Conservation (phyloP, 2,329 filamentous ascomycete genomes). For the Penicillium sp. region DNA sequence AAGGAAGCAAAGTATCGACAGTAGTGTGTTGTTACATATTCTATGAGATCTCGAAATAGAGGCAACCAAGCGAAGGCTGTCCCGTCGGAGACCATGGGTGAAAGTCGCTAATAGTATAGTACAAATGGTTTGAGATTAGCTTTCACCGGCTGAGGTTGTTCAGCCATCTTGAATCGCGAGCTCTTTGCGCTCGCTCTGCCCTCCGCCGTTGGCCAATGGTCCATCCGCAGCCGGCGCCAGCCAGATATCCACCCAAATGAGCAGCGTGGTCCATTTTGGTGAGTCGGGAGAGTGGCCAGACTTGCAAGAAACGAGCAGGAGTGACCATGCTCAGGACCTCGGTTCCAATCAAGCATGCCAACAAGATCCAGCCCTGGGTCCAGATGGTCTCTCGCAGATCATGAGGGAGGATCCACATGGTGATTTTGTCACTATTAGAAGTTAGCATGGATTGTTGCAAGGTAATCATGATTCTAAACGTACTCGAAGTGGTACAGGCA, state of each 20-base stretch:
- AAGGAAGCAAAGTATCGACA: no score
- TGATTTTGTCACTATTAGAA: constrained; percentile 42
- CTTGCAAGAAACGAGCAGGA: constrained; percentile 24
- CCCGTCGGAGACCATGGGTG: not conserved
- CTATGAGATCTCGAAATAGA: not conserved
- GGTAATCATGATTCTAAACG: constrained; percentile 9
- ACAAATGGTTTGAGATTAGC: not conserved
- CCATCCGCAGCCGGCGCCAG: constrained; percentile 35
- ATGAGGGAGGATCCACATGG: constrained; percentile 46
- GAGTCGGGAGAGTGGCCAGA: constrained; percentile 30
- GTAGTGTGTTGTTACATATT: constrained; percentile 3
- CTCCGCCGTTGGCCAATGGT: constrained; percentile 20
- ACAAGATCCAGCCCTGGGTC: constrained; percentile 45
- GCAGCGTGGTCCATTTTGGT: constrained; percentile 46
- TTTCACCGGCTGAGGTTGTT: not conserved
- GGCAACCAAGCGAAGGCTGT: not conserved
- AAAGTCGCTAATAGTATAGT: not conserved
- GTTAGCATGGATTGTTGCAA: constrained; percentile 6
- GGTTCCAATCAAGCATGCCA: constrained; percentile 40
- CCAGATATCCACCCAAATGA: constrained; percentile 48
- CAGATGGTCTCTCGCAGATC: constrained; percentile 46
- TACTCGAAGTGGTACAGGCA: constrained; percentile 54
- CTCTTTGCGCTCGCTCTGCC: constrained; percentile 17
- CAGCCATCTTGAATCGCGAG: constrained; percentile 23
- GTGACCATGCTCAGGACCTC: constrained; percentile 41